Conservation (phyloP, 1,284 basidiomycete species). For the Earliella scabrosa region DNA sequence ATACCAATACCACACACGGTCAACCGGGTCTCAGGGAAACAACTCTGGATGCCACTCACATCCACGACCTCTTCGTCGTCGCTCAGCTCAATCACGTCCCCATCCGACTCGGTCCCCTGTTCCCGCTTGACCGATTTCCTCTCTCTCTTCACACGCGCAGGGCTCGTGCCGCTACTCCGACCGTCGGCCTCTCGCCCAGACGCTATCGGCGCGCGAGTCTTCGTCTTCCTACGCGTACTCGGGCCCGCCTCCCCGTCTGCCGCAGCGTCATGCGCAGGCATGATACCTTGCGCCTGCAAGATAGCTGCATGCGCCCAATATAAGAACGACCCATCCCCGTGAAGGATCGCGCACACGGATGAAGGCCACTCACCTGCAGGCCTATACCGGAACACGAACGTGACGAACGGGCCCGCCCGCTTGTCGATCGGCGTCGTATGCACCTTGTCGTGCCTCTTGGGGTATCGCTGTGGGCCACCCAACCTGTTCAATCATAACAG, state of each 20-base stretch:
- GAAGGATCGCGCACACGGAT: too few species aligned
- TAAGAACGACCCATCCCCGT: neutral
- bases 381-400: slow-evolving; percentile 15
- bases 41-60: neutral
- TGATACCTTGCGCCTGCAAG: slow-evolving; percentile 18
- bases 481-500: neutral
- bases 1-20: neutral
- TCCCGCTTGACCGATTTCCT: slow-evolving; percentile 9
- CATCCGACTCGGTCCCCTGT: neutral
- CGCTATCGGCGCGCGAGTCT: neutral
- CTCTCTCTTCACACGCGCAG: neutral
- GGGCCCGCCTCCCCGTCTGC: neutral
- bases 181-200: too few species aligned
- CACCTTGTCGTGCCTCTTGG: neutral
- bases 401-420: slow-evolving; percentile 1
- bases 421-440: slow-evolving; percentile 1
- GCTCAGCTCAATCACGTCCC: slow-evolving; percentile 17
- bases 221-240: neutral
- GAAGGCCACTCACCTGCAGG: slow-evolving; percentile 9
- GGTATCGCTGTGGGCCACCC: neutral
- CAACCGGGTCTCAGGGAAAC: neutral
- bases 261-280: neutral
- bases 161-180: neutral
- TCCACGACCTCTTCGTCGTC: slow-evolving; percentile 10
- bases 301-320: neutral